Conservation (phyloP, 768 basidiomycete genomes). For the Tulasnella sp. region DNA sequence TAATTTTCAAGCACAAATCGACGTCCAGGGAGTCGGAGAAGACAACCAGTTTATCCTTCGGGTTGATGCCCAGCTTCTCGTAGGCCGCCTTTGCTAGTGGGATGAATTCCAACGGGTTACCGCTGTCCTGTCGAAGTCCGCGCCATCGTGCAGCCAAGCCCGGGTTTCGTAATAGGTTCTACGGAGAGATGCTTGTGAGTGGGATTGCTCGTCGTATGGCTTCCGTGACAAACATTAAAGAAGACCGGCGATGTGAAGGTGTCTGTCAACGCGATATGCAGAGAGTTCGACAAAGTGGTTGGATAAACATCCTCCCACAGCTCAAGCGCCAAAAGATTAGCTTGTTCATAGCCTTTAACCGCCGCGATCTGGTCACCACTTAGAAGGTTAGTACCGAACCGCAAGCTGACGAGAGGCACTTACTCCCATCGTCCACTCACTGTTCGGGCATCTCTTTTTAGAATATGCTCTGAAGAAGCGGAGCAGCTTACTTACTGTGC, state of each 20-base stretch:
- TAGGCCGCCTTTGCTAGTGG: slow-evolving; percentile 72
- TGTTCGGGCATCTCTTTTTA: slow-evolving; percentile 32
- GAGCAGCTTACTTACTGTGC: slow-evolving; percentile 60
- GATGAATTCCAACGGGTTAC: slow-evolving; percentile 78
- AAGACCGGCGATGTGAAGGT: slow-evolving; percentile 88
- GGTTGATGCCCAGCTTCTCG: slow-evolving; percentile 62
- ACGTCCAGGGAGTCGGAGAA: slow-evolving; percentile 80
- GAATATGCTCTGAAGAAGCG: slow-evolving; percentile 25
- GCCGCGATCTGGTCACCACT: slow-evolving; percentile 62
- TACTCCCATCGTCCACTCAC: slow-evolving; percentile 92
- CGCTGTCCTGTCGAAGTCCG: slow-evolving; percentile 89
- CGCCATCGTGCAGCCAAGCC: slow-evolving; percentile 68
- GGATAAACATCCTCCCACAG: slow-evolving; percentile 81
- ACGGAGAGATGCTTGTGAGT: slow-evolving; percentile 15
- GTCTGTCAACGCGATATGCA: slow-evolving; percentile 82
- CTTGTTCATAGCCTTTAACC: slow-evolving; percentile 71
- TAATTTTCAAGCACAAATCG: slow-evolving; percentile 63
- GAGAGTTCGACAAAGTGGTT: slow-evolving; percentile 38
- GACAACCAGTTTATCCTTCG: slow-evolving; percentile 62
- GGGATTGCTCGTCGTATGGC: not conserved
- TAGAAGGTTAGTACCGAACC: not conserved
- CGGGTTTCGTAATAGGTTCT: slow-evolving; percentile 39
- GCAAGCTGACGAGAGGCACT: slow-evolving; percentile 31
- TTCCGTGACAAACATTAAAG: slow-evolving; percentile 54
- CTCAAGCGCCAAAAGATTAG: slow-evolving; percentile 68